Conservation (phyloP, 148 eudicot genomes). For the Rheum nobile region DNA sequence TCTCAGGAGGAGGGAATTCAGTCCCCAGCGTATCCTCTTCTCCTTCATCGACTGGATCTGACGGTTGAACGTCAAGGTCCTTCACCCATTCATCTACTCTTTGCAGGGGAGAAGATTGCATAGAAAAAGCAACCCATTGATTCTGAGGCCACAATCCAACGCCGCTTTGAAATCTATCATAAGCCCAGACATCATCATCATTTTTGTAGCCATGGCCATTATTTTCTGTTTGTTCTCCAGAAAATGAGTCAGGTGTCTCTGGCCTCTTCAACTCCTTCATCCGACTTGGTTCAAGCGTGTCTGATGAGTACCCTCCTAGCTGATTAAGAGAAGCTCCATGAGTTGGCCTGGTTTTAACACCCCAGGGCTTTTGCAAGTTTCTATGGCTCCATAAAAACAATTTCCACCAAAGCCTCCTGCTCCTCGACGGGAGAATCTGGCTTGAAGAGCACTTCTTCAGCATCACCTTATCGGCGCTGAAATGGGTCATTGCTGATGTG, state of each 20-base stretch:
- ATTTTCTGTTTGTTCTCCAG: conserved; percentile 18
- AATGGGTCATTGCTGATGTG: conserved; percentile 35
- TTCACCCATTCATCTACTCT: conserved; percentile 75
- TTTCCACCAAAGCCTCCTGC: conserved; percentile 87
- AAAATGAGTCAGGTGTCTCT: conserved; percentile 34
- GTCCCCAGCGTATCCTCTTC: conserved; percentile 17
- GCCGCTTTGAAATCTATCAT: conserved; percentile 29
- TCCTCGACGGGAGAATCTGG: conserved; percentile 76
- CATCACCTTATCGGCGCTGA: conserved; percentile 77
- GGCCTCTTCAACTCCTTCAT: conserved; percentile 15
- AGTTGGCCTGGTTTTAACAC: conserved; percentile 18
- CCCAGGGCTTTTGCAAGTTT: conserved; percentile 30
- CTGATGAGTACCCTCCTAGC: conserved; percentile 89
- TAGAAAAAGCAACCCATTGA: conserved; percentile 80
- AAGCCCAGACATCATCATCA: conserved; percentile 18
- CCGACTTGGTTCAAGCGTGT: conserved; percentile 50
- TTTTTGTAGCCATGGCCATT: conserved; percentile 12
- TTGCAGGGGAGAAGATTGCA: conserved; percentile 39
- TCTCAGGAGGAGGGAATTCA: conserved; percentile 47
- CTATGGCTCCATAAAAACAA: conserved; percentile 92
- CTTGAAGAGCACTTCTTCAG: conserved; percentile 74
- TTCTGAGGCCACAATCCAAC: conserved; percentile 78
- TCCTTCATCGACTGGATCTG: conserved; percentile 11
- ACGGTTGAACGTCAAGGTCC: conserved; percentile 36
- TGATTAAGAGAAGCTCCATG: conserved; percentile 37